Base-by-base conservation (phyloP, 1,139 yeast genomes). In the Magnusiomyces sp. region DNA sequence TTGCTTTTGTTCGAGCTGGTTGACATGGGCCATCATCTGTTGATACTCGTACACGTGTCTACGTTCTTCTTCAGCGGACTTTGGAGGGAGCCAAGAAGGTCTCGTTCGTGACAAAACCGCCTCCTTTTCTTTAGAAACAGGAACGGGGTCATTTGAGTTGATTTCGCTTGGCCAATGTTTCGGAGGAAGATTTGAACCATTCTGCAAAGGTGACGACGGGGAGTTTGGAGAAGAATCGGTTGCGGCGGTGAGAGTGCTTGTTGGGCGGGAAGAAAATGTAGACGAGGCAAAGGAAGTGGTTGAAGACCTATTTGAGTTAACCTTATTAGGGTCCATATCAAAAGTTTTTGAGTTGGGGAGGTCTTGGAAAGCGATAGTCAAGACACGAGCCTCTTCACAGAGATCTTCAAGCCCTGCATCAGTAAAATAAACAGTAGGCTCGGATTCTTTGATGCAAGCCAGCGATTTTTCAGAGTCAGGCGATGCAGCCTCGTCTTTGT, bases 31-130 rank as follows among this genome's bases (percentile, higher is more conserved):
- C 48, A 82, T 65, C 48, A 83, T 60, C 40, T 65, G 60, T 52
- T 79, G 77, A 47, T 77, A 80, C 60, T 81, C 82, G 43, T 66
- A 67, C 50, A 77, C 71, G 61, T 83, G 92, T 53, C 73, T 75
- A 43, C 63, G 54, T 43, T 76, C 76, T 58, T 83, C 90, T 23
- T 67, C 65, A 11, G 67, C 62, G 20, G 76, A 66, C 62, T 83
- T 83, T 32, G 89, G 88, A 1, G 92, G 90, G 40, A 83, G 65
- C 71, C 81, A 77, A 0, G 75, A 66, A 14, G 86, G 90, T 46
- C 92, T 69, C 0, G 89, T 81, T 34, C 71, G 69, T 0, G 81
- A 64, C 33, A 73, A 36, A 19, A 36, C 46, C 53, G 69, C 64
- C 34, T 62, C 56, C 46, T 68, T 66, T 40, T 58, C 55, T 31